Base-by-base conservation (phyloP, 768 basidiomycete genomes). In the Calocybe gangraenosa region DNA sequence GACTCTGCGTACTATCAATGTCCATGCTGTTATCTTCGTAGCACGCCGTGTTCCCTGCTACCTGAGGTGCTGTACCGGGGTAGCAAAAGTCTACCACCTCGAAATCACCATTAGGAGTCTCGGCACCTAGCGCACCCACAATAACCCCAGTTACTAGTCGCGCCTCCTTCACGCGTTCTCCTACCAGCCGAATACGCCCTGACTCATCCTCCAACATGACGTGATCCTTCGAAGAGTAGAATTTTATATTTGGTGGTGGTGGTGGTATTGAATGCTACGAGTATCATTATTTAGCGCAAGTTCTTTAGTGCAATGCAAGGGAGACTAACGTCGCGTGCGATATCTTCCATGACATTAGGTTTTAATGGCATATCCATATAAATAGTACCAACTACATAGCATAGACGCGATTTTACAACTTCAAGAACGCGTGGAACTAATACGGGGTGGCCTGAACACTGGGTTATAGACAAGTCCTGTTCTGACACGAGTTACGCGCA, bases 321-420 rank as follows among this genome's bases (percentile, higher is more conserved):
- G 22, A 28, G 17, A 73, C 90, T 54, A 58, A 97, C 96, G 56
- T 99, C 93, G 62, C 89, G 77, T 18, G 85, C 92, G 52, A 98
- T 79, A 52, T 99, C 96, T 56, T 92, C 87, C 50, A 99, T 75
- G n/a, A 99, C 89, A 58, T 97, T 98, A 0, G 95, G 95, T 59
- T 99, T 99, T 41, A 98, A 73, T 7, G 93, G 91, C 96, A 99
- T 99, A 49, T 99, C 93, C 82, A 98, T 86, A 63, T 97, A 99
- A 5, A 97, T 84, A 0, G 96, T 99, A 3, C 96, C 96, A 43
- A 96, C 71, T 49, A 98, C 78, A 63, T 86, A 97, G 64, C 92
- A 96, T 44, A 95, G 69, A 56, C 86, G 72, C 1, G 86, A 85
- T 55, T 91, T 88, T 37, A 82, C 69, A 7, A 98, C 84, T 47